These are phyloP conservation scores for Neckera pumila DNA, from an alignment of 225 moss, liverwort and hornwort genomes.

Conservation along the genomic window DNA sequence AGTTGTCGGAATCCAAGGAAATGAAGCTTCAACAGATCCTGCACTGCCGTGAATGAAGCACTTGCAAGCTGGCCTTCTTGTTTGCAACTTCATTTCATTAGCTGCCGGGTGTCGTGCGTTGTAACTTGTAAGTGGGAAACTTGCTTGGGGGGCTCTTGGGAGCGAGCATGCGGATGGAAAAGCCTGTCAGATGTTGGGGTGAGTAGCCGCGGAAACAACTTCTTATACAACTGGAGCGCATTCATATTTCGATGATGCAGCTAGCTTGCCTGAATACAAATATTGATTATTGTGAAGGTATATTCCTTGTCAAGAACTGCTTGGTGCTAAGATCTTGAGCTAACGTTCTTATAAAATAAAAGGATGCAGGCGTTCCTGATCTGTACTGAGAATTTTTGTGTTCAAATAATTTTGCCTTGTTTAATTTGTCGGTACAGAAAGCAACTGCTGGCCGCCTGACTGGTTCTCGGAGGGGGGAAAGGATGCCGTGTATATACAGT, in stretches of 20 bases:
- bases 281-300: background rate
- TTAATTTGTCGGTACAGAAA: too few species aligned
- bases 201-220: slow-evolving; percentile 27
- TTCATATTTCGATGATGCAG: background rate
- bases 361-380: too few species aligned
- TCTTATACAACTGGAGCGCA: slow-evolving; percentile 25
- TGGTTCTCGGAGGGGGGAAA: background rate
- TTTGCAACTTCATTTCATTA: background rate
- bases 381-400: too few species aligned
- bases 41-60: background rate
- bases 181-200: slow-evolving; percentile 28
- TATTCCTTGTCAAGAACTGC: background rate
- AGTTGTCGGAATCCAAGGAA: background rate
- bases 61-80: background rate
- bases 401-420: background rate
- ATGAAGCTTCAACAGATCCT: background rate
- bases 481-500: background rate
- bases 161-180: slow-evolving; percentile 51
- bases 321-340: background rate
- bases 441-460: background rate
- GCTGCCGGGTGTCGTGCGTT: background rate
- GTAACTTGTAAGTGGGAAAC: background rate
- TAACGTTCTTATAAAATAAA: too few species aligned
- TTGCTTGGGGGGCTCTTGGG: background rate
- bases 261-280: background rate